Conservation (phyloP, 169 alveolate species). For the Plasmodium gonderi region DNA sequence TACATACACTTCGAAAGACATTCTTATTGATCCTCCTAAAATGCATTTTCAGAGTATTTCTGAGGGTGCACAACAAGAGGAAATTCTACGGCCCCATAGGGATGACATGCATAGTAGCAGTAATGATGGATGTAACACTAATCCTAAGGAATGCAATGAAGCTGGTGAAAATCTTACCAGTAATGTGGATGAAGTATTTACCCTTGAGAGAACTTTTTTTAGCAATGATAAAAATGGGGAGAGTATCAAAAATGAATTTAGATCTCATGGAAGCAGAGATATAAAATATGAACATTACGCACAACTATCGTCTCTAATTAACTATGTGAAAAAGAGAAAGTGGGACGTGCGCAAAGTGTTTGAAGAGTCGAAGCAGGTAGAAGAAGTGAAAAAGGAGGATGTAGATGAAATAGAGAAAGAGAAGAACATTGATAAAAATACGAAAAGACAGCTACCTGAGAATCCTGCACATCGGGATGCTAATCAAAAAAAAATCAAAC, state of each 20-base stretch:
- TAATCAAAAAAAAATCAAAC: constrained; percentile 18
- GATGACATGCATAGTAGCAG: background rate
- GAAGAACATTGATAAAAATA: constrained; percentile 19
- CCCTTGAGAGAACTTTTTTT: constrained; percentile 52
- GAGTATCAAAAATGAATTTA: background rate
- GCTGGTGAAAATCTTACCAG: background rate
- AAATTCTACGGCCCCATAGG: background rate
- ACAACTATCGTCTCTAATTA: constrained; percentile 9
- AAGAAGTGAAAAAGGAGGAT: constrained; percentile 7
- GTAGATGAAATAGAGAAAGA: background rate
- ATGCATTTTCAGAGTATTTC: constrained; percentile 45
- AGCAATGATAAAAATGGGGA: background rate
- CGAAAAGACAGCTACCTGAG: background rate
- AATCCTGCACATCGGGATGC: background rate
- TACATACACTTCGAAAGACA: background rate
- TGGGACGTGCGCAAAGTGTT: background rate
- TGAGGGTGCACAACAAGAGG: background rate
- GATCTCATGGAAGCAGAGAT: background rate
- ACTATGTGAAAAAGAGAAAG: background rate
- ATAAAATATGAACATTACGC: background rate
- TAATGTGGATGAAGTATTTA: background rate
- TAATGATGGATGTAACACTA: background rate
- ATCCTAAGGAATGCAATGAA: background rate
- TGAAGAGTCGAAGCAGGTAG: background rate
- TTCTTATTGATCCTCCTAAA: constrained; percentile 8